These are phyloP conservation scores for Amanita molliuscula DNA, from an alignment of 768 basidiomycete genomes.

Conservation along the genomic window DNA sequence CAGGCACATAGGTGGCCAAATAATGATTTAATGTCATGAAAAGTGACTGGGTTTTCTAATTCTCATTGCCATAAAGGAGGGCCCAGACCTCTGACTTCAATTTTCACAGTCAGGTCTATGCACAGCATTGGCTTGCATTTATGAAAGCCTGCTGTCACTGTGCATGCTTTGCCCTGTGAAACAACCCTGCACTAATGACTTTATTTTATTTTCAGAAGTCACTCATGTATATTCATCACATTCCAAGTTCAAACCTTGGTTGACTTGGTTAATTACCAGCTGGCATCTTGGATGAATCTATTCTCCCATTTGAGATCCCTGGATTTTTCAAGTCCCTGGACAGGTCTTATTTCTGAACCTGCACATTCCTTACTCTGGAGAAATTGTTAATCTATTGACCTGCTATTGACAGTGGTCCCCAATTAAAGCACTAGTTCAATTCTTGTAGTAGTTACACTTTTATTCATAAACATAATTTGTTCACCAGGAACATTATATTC, in stretches of 20 bases:
- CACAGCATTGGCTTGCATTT: background rate
- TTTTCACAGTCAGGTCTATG: background rate
- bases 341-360: background rate
- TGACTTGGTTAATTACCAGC: no score
- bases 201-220: background rate
- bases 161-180: background rate
- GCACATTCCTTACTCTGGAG: conserved; percentile 65
- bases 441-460: no score
- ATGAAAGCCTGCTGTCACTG: background rate
- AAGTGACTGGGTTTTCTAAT: no score
- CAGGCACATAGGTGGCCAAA: no score
- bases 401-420: conserved; percentile 42
- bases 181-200: background rate
- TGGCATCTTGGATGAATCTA: no score
- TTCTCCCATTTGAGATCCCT: no score
- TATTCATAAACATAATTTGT: no score
- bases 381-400: conserved; percentile 96
- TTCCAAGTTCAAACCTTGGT: no score
- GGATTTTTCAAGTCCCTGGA: no score
- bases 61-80: no score
- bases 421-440: conserved; percentile 8
- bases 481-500: no score
- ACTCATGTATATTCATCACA: background rate
- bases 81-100: background rate
- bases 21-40: no score